These are phyloP conservation scores for Arthonia radiata DNA, from an alignment of 495 filamentous ascomycete genomes.

Conservation along the genomic window DNA sequence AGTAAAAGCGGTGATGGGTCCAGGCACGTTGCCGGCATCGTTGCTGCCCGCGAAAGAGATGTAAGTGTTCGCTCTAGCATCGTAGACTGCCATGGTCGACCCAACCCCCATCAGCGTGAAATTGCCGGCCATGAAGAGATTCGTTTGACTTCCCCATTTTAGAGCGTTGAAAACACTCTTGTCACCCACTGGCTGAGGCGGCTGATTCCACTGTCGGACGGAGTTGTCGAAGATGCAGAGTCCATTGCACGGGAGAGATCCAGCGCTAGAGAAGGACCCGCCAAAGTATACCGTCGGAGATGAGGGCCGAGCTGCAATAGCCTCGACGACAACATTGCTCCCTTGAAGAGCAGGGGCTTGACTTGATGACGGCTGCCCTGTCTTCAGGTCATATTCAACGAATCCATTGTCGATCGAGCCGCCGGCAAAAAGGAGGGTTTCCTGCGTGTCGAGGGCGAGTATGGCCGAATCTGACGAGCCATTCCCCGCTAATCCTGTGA, in stretches of 20 bases:
- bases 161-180: slow-evolving; percentile 31
- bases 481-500: slow-evolving; percentile 44
- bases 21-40: slow-evolving; percentile 30
- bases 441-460: slow-evolving; percentile 38
- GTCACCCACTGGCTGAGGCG: slow-evolving; percentile 43
- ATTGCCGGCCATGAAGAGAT: slow-evolving; percentile 52
- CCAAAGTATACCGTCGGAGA: slow-evolving; percentile 61
- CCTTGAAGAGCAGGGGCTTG: slow-evolving; percentile 55
- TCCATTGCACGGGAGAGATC: slow-evolving; percentile 53
- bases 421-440: slow-evolving; percentile 54
- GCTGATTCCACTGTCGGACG: slow-evolving; percentile 48
- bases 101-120: slow-evolving; percentile 37
- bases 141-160: slow-evolving; percentile 44
- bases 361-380: slow-evolving; percentile 25
- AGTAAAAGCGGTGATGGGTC: slow-evolving; percentile 50
- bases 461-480: slow-evolving; percentile 51
- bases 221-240: slow-evolving; percentile 55
- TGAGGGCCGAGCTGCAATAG: slow-evolving; percentile 40
- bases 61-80: slow-evolving; percentile 33
- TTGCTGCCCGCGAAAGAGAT: slow-evolving; percentile 34
- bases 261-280: slow-evolving; percentile 56
- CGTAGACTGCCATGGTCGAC: slow-evolving; percentile 51
- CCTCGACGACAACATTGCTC: slow-evolving; percentile 40
- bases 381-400: slow-evolving; percentile 49
- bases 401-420: slow-evolving; percentile 61